Evolutionary conservation across 1,284 basidiomycete species (phyloP).

Genomic region (Waitea zeae): DNA sequence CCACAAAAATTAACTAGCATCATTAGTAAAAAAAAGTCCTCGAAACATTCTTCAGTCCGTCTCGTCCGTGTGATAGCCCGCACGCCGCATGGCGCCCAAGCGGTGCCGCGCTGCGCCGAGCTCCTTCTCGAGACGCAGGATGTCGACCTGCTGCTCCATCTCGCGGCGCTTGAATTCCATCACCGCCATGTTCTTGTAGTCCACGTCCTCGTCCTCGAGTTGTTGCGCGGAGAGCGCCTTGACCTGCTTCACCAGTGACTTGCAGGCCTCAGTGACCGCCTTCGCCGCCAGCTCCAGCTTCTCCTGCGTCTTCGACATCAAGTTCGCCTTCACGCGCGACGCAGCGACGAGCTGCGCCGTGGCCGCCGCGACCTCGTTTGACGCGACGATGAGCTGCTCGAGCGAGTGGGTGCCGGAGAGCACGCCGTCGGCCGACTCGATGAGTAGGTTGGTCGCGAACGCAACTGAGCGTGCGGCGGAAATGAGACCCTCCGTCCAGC

Average conservation of each 20-base stretch:
- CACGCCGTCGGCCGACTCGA: slow-evolving; percentile 96
- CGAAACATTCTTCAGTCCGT: slow-evolving; percentile 36
- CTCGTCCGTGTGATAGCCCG: slow-evolving; percentile 77
- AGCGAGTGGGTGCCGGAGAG: slow-evolving; percentile 91
- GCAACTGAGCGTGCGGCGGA: slow-evolving; percentile 97
- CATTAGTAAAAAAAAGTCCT: background rate
- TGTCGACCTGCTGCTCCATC: slow-evolving; percentile 99
- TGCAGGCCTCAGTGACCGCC: slow-evolving; percentile 98
- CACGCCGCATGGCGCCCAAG: slow-evolving; percentile 80
- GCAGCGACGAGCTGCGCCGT: slow-evolving; percentile 98
- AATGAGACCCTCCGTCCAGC: slow-evolving; percentile 99
- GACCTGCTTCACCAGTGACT: slow-evolving; percentile 91
- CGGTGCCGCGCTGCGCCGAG: slow-evolving; percentile 75
- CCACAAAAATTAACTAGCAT: background rate
- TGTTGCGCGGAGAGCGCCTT: slow-evolving; percentile 86
- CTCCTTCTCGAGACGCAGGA: slow-evolving; percentile 92
- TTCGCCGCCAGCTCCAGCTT: slow-evolving; percentile 91
- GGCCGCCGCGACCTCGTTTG: slow-evolving; percentile 93
- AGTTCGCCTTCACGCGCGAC: slow-evolving; percentile 92
- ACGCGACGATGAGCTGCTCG: slow-evolving; percentile 97
- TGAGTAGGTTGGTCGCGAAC: slow-evolving; percentile 91
- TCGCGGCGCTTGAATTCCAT: slow-evolving; percentile 95
- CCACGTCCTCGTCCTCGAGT: slow-evolving; percentile 61
- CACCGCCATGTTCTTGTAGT: slow-evolving; percentile 85
- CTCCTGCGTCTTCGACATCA: slow-evolving; percentile 98